These are phyloP conservation scores for Alternaria angustiovoidea DNA, from an alignment of 2,329 filamentous ascomycete genomes.

Conservation along the genomic window DNA sequence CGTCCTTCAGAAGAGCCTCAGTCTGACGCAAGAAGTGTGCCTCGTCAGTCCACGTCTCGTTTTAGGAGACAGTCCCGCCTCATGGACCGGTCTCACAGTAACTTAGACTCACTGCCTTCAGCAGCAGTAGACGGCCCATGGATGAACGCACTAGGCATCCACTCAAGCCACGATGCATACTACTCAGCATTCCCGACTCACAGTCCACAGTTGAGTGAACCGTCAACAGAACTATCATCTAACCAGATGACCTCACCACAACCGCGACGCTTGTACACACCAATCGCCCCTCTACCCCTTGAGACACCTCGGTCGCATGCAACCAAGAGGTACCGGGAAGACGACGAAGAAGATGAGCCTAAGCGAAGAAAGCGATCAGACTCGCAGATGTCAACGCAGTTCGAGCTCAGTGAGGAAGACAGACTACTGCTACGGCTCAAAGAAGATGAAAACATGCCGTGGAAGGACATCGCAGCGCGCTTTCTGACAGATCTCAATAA, in stretches of 20 bases:
- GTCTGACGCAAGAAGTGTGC: slow-evolving; percentile 14
- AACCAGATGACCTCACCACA: slow-evolving; percentile 47
- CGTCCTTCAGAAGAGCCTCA: slow-evolving; percentile 33
- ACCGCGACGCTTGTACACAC: slow-evolving; percentile 53
- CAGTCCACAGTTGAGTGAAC: slow-evolving; percentile 46
- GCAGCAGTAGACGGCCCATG: slow-evolving; percentile 48
- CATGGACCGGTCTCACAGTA: slow-evolving; percentile 51
- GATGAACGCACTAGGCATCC: slow-evolving; percentile 54
- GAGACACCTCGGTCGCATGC: slow-evolving; percentile 39
- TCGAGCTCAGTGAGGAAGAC: slow-evolving; percentile 61
- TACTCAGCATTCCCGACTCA: slow-evolving; percentile 41
- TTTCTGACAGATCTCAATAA: slow-evolving; percentile 60
- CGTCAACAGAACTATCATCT: slow-evolving; percentile 36
- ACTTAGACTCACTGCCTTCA: slow-evolving; percentile 54
- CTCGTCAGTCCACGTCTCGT: slow-evolving; percentile 21
- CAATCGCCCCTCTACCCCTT: slow-evolving; percentile 55
- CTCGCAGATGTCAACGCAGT: slow-evolving; percentile 40
- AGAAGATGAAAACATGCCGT: slow-evolving; percentile 61
- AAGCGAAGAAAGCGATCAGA: slow-evolving; percentile 56
- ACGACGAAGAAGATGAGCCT: slow-evolving; percentile 44
- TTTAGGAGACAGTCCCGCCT: slow-evolving; percentile 21
- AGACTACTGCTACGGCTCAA: slow-evolving; percentile 60
- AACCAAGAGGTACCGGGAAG: slow-evolving; percentile 51
- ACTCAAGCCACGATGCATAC: slow-evolving; percentile 41
- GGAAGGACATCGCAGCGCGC: slow-evolving; percentile 63